Conservation (phyloP, 139 green algal genomes). For the Haematococcus sp. region DNA sequence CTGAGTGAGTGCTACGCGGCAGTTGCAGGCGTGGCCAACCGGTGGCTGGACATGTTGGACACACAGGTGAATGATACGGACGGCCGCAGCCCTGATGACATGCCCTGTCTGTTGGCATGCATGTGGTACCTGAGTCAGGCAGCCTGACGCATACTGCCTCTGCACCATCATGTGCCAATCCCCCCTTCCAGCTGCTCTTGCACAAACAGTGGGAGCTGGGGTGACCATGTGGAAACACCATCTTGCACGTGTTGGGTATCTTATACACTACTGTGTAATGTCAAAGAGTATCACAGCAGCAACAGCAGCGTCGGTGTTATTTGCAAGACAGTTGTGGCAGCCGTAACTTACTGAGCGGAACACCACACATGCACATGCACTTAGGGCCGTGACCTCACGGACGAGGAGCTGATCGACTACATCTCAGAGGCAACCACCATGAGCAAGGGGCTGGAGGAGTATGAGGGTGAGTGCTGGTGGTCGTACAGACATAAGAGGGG, state of each 20-base stretch:
- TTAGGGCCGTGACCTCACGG: constrained; percentile 75
- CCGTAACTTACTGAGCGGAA: no score
- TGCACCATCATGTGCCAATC: background rate
- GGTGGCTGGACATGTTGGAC: constrained; percentile 97
- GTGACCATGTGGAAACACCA: no score
- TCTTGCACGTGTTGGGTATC: no score
- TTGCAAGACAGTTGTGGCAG: no score
- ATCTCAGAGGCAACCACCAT: constrained; percentile 93
- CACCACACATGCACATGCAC: no score
- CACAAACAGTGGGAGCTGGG: no score
- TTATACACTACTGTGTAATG: no score
- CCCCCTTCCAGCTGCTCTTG: no score
- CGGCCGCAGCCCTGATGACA: no score
- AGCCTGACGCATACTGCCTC: no score
- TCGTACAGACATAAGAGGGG: background rate
- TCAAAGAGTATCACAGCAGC: no score
- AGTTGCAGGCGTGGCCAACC: constrained; percentile 90
- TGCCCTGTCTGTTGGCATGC: background rate
- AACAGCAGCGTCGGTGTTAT: no score
- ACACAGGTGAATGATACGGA: constrained; percentile 55
- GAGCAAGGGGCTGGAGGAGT: constrained; percentile 93
- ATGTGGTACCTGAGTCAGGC: background rate
- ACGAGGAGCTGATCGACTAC: constrained; percentile 89
- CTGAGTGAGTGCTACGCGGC: constrained; percentile 90
- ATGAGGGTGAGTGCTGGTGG: constrained; percentile 64